Base-by-base conservation (phyloP, 2,329 filamentous ascomycete genomes). In the Talaromyces pinophilus region DNA sequence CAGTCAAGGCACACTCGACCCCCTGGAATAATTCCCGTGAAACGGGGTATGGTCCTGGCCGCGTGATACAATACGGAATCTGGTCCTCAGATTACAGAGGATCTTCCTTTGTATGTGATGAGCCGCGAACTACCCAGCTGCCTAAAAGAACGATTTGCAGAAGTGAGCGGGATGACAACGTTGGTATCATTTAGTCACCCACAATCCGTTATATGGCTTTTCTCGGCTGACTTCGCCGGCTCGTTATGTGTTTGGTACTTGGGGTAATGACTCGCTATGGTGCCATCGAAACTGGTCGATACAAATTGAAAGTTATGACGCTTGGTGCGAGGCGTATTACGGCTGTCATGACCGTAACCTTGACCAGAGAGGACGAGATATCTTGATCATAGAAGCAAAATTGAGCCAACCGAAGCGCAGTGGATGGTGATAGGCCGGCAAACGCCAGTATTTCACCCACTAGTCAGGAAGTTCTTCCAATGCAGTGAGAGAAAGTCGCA, bases 251-350 rank as follows among this genome's bases (percentile, higher is more conserved):
- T 40, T 30, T 33, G 48, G 44, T 55, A 44, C 40, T 44, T 28
- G 61, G 15, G 11, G 46, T 55, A 35, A 54, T 55, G 48, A 17
- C n/a, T 40, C 66, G 64, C 66, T 65, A 69, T 69, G 69, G 62
- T 65, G 66, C 46, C 44, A 22, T 61, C 33, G n/a, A 17, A 55
- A 63, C 42, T 22, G 13, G 33, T 60, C 22, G 17, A 59, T 33
- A 64, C 60, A 28, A 48, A 48, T 30, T 60, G 65, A 42, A 33
- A 55, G 33, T 50, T 30, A 46, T 63, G 48, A 19, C 61, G 33
- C 61, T 63, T 59, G 54, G 52, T 59, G 40, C 8, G 61, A 63
- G 54, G 62, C 28, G 52, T 59, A 59, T 15, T 44, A 57, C 52
- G 35, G 52, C 62, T 15, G 52, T 57, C 42, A 46, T 64, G 62